Conservation (phyloP, 2,329 filamentous ascomycete genomes). For the Exophiala aquamarina region DNA sequence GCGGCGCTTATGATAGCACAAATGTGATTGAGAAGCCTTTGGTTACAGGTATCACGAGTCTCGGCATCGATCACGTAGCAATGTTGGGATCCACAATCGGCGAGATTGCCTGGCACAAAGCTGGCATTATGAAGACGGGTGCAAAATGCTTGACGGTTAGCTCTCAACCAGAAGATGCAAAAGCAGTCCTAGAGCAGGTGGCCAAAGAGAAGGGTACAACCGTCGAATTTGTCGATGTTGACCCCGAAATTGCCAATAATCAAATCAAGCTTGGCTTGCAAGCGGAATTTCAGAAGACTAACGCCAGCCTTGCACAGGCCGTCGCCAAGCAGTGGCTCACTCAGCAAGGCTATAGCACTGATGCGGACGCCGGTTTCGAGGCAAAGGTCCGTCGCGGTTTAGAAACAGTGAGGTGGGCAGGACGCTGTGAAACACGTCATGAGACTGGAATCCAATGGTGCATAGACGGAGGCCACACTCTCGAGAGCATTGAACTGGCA, state of each 20-base stretch:
- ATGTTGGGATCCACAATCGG: conserved; percentile 78
- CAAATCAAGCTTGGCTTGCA: conserved; percentile 58
- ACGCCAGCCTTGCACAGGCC: conserved; percentile 61
- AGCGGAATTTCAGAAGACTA: conserved; percentile 63
- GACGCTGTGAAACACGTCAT: conserved; percentile 71
- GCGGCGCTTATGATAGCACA: conserved; percentile 89
- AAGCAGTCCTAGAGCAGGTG: conserved; percentile 56
- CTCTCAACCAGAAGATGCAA: conserved; percentile 52
- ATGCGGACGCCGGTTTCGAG: conserved; percentile 6
- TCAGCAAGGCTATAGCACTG: conserved; percentile 33
- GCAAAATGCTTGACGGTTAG: conserved; percentile 62
- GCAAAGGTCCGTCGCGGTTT: conserved; percentile 63
- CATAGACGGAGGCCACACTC: conserved; percentile 84
- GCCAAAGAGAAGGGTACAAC: conserved; percentile 51
- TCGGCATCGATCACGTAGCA: conserved; percentile 82
- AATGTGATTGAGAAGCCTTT: conserved; percentile 75
- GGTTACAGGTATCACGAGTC: conserved; percentile 71
- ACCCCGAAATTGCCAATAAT: conserved; percentile 46
- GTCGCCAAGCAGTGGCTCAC: conserved; percentile 42
- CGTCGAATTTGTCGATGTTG: conserved; percentile 43
- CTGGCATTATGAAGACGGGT: conserved; percentile 75
- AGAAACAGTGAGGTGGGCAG: conserved; percentile 66
- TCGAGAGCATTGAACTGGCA: conserved; percentile 75
- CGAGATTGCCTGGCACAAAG: conserved; percentile 90
- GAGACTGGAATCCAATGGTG: conserved; percentile 67